phyloP scores from a whole-genome alignment of 148 eudicot genomes.

The Silene uniflora region DNA sequence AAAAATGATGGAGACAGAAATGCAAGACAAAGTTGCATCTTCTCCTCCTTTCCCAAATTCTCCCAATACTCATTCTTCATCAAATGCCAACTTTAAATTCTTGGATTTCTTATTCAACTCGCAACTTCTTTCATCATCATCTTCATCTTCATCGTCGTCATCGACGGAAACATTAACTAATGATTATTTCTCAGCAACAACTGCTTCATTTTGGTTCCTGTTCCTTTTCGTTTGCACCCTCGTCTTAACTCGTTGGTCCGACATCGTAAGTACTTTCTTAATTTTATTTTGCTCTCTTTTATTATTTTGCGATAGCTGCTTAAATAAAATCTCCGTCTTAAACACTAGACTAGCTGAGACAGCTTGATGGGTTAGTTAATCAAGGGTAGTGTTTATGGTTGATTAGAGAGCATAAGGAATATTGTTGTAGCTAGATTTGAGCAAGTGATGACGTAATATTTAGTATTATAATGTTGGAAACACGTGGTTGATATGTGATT shows the following conservation, averaged over 20 bases:
- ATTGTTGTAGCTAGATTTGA: neutral
- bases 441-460: neutral
- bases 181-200: slow-evolving; percentile 5
- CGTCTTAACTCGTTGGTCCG: slow-evolving; percentile 26
- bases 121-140: slow-evolving; percentile 3
- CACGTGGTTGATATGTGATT: slow-evolving; percentile 1
- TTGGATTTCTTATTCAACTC: slow-evolving; percentile 6
- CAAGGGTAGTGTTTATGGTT: neutral
- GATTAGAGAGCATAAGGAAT: neutral
- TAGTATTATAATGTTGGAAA: neutral
- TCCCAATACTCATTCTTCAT: neutral
- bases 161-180: neutral
- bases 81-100: slow-evolving; percentile 1
- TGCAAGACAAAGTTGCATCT: neutral
- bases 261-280: slow-evolving; percentile 22
- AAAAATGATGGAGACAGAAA: slow-evolving; percentile 12
- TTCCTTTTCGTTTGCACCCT: slow-evolving; percentile 21
- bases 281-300: too few species aligned
- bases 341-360: neutral
- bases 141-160: slow-evolving; percentile 11
- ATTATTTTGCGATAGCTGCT: neutral
- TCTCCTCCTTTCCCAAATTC: neutral
- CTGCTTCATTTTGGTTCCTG: slow-evolving; percentile 20
- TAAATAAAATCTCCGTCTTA: neutral
- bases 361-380: neutral